Evolutionary conservation across 176 grass and related monocot genomes (phyloP), one percentile per base, ranked within the genome.

Genomic region (Eragrostis curvula): DNA sequence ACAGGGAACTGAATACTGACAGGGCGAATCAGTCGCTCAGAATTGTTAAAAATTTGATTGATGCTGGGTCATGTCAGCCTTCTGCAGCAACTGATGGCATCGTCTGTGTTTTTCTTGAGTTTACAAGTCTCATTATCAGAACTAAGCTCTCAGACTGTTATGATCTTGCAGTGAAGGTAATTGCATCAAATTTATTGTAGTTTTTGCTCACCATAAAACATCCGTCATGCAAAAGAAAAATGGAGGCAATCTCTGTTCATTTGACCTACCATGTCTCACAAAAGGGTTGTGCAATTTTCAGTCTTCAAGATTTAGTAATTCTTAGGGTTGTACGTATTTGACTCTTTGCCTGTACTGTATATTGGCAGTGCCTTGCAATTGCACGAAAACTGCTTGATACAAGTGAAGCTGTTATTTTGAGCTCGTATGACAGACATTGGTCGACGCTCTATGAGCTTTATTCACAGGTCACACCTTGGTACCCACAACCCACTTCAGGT

Each of bases 21-120:
- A 79, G 36, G 47, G 84, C 82, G 55, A 93, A 91, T 53, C 96
- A 98, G 79, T 84, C 92, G 53, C 88, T 98, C 21, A 88, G 88
- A 84, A 89, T 98, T 86, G 79, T 95, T 45, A 89, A 84, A 86
- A 98, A 93, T 84, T 74, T 98, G 63, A 88, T 98, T 86, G 86
- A 94, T 60, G 78, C 85, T 18, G 90, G 88, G 7, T 86, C 86
- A 51, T 85, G 74, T 68, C 81, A 95, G 53, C 81, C 88, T 75
- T 91, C 58, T 87, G 70, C 88, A 58, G 80, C 68, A 66, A 83
- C 84, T 79, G 82, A 98, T 58, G 23, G 11, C 9, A 61, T 61
- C 10, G 89, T 86, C 58, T 73, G 66, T 50, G 18, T 90, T 32
- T 83, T 98, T 74, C 84, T 95, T 39, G 90, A 95, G 42, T 93